Evolutionary conservation across 345 rosid genomes (phyloP), one percentile per base, ranked within the genome.

Genomic region (Hevea brasiliensis): DNA sequence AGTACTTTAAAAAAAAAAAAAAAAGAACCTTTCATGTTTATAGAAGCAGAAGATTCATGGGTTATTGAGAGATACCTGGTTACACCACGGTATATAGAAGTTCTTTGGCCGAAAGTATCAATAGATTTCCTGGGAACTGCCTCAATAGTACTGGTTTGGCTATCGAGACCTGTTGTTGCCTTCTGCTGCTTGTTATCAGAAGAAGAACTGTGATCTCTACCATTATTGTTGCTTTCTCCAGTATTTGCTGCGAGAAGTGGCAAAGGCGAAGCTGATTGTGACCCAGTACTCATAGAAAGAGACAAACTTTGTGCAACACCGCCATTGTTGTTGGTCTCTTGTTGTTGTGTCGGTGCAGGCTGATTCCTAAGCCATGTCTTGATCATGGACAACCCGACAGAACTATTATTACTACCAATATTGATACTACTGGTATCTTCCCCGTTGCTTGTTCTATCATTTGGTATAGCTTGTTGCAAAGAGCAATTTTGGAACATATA

Each of bases 331-430:
- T 79, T 77, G 62, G 71, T 12, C 35, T 81, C 86, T 8, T 23
- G 67, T 37, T n/a, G 68, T 45, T 76, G 83, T 42, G 70, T 18
- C 48, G 80, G 79, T 48, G 84, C 77, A 4, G 92, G 88, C 12
- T 90, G 91, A 86, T 85, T 88, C 35, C 91, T 75, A 58, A 90
- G 62, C 98, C 94, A 92, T n/a, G 94, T 81, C 61, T 90, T 90
- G 74, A 92, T 88, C 91, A 90, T 89, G 14, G 98, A 90, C 72
- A 92, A 78, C 14, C 92, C 98, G 14, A 89, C 76, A 44, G 92
- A 80, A 53, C 77, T 80, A 11, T 76, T 80, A 5, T 53, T 72
- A 53, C 11, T 62, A 26, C 18, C 40, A 48, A 14, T 60, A 45
- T 77, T 72, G 3, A 50, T 59, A 44, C 56, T 67, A 9, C 32